These are phyloP conservation scores for Gyromitra esculenta DNA, from an alignment of 2,329 filamentous ascomycete genomes.

Conservation along the genomic window DNA sequence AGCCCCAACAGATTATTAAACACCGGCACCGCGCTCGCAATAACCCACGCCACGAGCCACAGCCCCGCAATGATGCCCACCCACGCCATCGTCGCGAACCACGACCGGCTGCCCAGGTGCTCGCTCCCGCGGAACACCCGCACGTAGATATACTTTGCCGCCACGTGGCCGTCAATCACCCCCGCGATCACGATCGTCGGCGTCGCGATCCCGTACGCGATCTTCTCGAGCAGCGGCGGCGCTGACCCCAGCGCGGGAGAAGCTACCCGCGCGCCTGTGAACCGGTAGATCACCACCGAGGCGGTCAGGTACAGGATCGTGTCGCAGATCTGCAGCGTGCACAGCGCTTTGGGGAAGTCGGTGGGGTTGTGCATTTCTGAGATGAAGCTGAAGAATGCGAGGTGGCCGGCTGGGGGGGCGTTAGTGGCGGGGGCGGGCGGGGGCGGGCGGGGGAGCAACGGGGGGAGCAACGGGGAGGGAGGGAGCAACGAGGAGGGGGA, in stretches of 20 bases:
- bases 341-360: constrained; percentile 71
- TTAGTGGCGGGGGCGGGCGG: not conserved
- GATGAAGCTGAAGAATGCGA: constrained; percentile 75
- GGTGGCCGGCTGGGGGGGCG: constrained; percentile 64
- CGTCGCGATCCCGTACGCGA: constrained; percentile 74
- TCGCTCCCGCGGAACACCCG: constrained; percentile 71
- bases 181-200: constrained; percentile 77
- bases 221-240: constrained; percentile 67
- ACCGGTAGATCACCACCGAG: constrained; percentile 75
- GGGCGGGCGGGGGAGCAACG: too few species aligned
- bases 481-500: not conserved
- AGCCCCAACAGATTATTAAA: constrained; percentile 75
- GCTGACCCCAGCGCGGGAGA: constrained; percentile 75
- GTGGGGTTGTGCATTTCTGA: constrained; percentile 71
- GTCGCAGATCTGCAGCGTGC: constrained; percentile 69
- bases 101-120: constrained; percentile 65
- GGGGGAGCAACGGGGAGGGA: too few species aligned
- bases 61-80: constrained; percentile 66
- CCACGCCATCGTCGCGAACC: constrained; percentile 68
- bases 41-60: constrained; percentile 73
- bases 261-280: constrained; percentile 69
- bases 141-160: constrained; percentile 71
- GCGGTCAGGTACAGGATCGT: constrained; percentile 72
- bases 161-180: constrained; percentile 75
- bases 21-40: constrained; percentile 75